Evolutionary conservation across 768 basidiomycete genomes (phyloP), one percentile per base, ranked within the genome.

Genomic region (Amanita pseudoporphyria): DNA sequence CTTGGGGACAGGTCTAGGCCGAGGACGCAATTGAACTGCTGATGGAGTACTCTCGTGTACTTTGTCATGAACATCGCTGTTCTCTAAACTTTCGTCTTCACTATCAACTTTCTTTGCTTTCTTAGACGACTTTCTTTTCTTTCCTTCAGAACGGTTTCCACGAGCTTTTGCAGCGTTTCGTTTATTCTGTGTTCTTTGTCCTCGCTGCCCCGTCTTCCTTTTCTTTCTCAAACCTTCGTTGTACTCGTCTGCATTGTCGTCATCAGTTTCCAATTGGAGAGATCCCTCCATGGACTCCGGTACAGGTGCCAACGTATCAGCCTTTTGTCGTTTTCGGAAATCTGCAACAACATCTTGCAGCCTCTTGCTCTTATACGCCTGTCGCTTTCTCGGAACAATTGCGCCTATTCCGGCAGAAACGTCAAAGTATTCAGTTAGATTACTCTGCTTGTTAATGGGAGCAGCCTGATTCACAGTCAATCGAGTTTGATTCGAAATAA

Each of bases 271-370:
- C 41, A 28, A 22, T 44, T 36, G 30, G 24, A 57, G 57, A 14
- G 53, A 57, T 30, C 62, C 64, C 52, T 68, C 63, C 32, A 54
- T 50, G 36, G 45, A 56, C 12, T 40, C 43, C 14, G 40, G 30
- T 16, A 58, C 57, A 6, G 59, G 47, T 1, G 56, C 56, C 9
- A 59, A 40, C 4, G 67, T 62, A 2, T 55, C 57, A 51, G 61
- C 57, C 53, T 59, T 67, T 52, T 69, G 67, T 61, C 78, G 80
- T 60, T 79, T 84, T 49, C 87, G 74, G 60, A 85, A 88, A 52
- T 87, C 87, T 22, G 78, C 72, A n/a, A 92, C 83, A 7, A 91
- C 85, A 60, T 90, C 76, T 61, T 95, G 88, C 51, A 96, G 67
- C 6, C 93, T 78, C 65, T 90, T 94, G 62, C 86, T 89, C 3